Percentiles rank a stretch among this genome's conserved stretches.
Conservation (phyloP, 164 flowering plant genomes). For the Buxus sempervirens region DNA sequence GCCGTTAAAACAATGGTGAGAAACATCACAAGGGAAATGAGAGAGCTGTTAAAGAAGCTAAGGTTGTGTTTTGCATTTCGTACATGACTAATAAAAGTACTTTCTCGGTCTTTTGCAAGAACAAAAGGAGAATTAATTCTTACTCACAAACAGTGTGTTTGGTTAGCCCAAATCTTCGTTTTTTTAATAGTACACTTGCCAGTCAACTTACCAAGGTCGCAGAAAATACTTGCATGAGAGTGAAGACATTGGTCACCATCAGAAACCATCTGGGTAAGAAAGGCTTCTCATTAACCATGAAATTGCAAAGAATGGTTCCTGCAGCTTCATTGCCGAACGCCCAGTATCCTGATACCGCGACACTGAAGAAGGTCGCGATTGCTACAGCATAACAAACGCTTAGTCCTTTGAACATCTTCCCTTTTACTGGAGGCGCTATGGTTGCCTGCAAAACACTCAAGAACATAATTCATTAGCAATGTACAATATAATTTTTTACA, state of each 20-base stretch:
- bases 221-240: constrained; percentile 65
- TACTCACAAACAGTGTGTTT: too few relatives aligned
- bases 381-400: constrained; percentile 66
- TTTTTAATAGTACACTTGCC: too few relatives aligned
- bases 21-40: too few relatives aligned
- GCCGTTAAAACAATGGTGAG: constrained; percentile 1
- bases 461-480: too few relatives aligned
- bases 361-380: constrained; percentile 64
- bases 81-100: too few relatives aligned
- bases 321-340: constrained; percentile 77
- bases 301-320: constrained; percentile 51
- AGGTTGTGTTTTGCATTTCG: too few relatives aligned
- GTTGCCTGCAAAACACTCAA: constrained; percentile 51
- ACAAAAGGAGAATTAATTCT: too few relatives aligned
- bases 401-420: constrained; percentile 93
- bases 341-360: constrained; percentile 90
- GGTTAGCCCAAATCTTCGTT: too few relatives aligned
- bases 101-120: too few relatives aligned
- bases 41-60: too few relatives aligned
- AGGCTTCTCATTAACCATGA: constrained; percentile 42
- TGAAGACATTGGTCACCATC: constrained; percentile 49
- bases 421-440: constrained; percentile 80
- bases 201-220: constrained; percentile 74
- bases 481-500: too few relatives aligned
- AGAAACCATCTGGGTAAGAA: constrained; percentile 73